Evolutionary conservation across 805 yeast genomes (phyloP).

Genomic region (Nakazawaea sp.): DNA sequence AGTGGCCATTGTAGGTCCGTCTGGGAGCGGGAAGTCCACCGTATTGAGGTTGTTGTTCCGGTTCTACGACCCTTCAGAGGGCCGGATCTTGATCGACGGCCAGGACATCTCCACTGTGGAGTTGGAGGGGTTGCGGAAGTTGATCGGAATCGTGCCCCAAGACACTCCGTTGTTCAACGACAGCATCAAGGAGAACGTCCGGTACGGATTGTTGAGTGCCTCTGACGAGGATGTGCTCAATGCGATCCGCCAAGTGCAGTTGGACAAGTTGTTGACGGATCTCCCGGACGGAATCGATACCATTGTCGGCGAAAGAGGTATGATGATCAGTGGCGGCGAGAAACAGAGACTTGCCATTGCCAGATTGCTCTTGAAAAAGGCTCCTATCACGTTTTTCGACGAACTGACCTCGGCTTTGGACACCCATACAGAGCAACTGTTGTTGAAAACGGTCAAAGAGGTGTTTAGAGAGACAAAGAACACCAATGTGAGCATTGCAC

Average conservation of each 20-base stretch:
- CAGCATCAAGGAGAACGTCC: constrained; percentile 76
- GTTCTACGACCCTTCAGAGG: constrained; percentile 77
- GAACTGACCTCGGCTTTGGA: constrained; percentile 97
- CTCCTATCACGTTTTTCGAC: constrained; percentile 91
- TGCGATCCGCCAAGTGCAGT: constrained; percentile 65
- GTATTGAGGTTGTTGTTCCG: constrained; percentile 77
- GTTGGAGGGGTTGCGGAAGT: constrained; percentile 63
- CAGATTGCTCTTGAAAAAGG: constrained; percentile 73
- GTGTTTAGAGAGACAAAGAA: constrained; percentile 50
- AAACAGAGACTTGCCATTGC: constrained; percentile 94
- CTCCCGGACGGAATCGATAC: constrained; percentile 84
- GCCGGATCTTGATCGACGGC: constrained; percentile 80
- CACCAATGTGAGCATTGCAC: constrained; percentile 91
- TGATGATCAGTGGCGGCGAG: constrained; percentile 99
- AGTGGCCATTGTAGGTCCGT: constrained; percentile 94
- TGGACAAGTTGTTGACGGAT: constrained; percentile 53
- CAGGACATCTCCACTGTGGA: constrained; percentile 76
- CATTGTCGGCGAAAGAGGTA: constrained; percentile 93
- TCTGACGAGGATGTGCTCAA: constrained; percentile 60
- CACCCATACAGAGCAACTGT: constrained; percentile 88
- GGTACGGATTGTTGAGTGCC: constrained; percentile 77
- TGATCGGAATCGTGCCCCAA: constrained; percentile 93
- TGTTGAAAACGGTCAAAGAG: constrained; percentile 64
- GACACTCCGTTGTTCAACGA: constrained; percentile 96
- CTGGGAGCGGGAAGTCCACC: constrained; percentile 95